A percentile compares a stretch with the other conserved stretches of the same genome.
These are phyloP conservation scores for Alternaria ventricosa DNA, from an alignment of 2,329 filamentous ascomycete species.

Conservation along the genomic window DNA sequence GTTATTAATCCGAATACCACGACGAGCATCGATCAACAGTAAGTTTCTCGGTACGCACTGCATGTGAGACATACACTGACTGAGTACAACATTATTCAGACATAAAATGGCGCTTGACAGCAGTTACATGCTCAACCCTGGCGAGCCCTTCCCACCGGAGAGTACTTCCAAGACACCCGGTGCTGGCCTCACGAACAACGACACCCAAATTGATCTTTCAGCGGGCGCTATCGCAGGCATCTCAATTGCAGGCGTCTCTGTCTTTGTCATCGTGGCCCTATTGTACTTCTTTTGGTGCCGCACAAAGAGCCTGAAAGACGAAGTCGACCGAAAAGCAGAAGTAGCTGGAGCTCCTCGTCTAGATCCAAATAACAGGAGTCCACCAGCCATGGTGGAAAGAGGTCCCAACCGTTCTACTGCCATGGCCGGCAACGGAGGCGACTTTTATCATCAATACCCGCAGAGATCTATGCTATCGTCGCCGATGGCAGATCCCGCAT, in stretches of 20 bases:
- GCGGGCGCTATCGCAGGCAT: conserved; percentile 56
- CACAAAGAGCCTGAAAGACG: conserved; percentile 27
- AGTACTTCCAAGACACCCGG: conserved; percentile 1
- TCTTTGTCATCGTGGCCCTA: conserved; percentile 25
- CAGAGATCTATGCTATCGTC: background rate
- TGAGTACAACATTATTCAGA: background rate
- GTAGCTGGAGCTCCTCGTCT: conserved; percentile 3
- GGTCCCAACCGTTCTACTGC: background rate
- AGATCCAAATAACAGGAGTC: background rate
- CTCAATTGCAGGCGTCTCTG: conserved; percentile 61
- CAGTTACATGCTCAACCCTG: conserved; percentile 42
- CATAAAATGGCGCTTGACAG: conserved; percentile 29
- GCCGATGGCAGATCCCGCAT: background rate
- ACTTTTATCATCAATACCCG: conserved; percentile 1
- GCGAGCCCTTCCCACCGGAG: conserved; percentile 41
- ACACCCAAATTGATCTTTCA: conserved; percentile 27
- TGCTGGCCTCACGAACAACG: background rate
- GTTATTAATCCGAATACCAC: conserved; percentile 67
- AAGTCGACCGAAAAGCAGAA: conserved; percentile 28
- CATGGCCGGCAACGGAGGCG: background rate
- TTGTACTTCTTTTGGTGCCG: conserved; percentile 40
- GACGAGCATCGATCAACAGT: conserved; percentile 31
- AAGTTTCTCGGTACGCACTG: background rate
- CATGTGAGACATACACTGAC: background rate
- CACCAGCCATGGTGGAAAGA: background rate